Evolutionary conservation across 2,329 filamentous ascomycete genomes (phyloP), one percentile per base, ranked within the genome.

Genomic region (Trichoderma endophyticum): DNA sequence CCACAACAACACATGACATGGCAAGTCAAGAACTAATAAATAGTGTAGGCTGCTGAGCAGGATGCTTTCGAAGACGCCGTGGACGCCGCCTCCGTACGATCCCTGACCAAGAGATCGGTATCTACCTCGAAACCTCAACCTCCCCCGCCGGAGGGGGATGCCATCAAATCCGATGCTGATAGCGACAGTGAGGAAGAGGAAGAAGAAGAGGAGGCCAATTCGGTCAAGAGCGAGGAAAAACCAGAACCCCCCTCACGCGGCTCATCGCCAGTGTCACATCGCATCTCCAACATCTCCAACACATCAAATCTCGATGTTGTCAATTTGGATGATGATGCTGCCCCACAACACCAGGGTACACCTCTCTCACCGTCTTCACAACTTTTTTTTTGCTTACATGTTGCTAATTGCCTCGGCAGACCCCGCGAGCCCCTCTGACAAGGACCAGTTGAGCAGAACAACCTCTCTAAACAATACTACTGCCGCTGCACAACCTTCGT

Each of bases 51-150:
- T 51, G 75, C 75, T 43, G 81, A 82, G 34, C 73, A 78, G 36
- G 82, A 83, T 54, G 76, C 88, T 18, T 97, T 97, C 78, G 93
- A 97, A 83, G 94, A 97, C 85, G 94, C 93, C 70, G 84, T 89
- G 76, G 92, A 93, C 81, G 88, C 86, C 73, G 82, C 84, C 60
- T 90, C 89, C 39, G 84, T 88, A 67, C 88, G 91, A 73, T 93
- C 91, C 30, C 82, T 94, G 73, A 90, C 87, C 48, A 85, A 84
- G 75, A 82, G 86, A 78, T 76, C 78, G 68, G 75, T 77, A 36
- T 81, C 81, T 21, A 74, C 79, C 60, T 77, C 82, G 51, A 83
- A 80, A 73, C 78, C 75, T 65, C 71, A 77, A n/a, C 71, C 77
- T 43, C 57, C 57, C 57, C 67, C 67, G 21, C 70, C 65, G 21